A percentile compares a stretch with the other conserved stretches of the same genome.
Conservation (phyloP, 768 basidiomycete genomes). For the Naganishia vishniacii region DNA sequence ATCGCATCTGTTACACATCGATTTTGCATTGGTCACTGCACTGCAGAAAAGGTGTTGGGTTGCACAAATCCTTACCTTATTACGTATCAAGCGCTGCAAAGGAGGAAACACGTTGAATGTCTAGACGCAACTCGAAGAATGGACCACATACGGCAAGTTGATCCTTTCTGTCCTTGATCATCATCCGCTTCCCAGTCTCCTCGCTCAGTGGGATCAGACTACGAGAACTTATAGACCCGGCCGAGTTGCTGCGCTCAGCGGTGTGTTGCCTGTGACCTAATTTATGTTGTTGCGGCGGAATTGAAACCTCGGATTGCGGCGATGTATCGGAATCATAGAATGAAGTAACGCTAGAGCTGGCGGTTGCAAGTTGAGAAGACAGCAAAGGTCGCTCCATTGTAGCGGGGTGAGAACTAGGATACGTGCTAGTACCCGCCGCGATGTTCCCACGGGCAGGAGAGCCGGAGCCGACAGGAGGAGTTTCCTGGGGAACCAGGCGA, state of each 20-base stretch:
- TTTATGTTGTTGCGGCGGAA: slow-evolving; percentile 6
- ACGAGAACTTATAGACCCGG: neutral
- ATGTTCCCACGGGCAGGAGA: neutral
- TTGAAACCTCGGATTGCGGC: neutral
- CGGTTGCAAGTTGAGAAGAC: neutral
- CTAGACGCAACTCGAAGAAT: neutral
- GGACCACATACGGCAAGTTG: slow-evolving; percentile 18
- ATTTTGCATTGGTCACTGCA: neutral
- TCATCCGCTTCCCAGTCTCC: slow-evolving; percentile 24
- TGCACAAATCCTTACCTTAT: slow-evolving; percentile 3
- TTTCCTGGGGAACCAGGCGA: neutral
- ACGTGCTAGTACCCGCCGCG: neutral
- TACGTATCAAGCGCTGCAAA: slow-evolving; percentile 19
- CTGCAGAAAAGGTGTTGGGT: neutral
- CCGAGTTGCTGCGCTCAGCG: slow-evolving; percentile 3
- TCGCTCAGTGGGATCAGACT: slow-evolving; percentile 7
- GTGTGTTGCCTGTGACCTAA: neutral
- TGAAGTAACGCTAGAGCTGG: neutral
- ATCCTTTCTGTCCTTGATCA: slow-evolving; percentile 19
- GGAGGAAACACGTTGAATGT: neutral
- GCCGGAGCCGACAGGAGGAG: too few relatives aligned
- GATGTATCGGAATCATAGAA: slow-evolving; percentile 12
- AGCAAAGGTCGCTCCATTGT: neutral
- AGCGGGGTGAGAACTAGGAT: neutral
- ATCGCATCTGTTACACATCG: slow-evolving; percentile 21